Evolutionary conservation across 176 grass and related monocot species (phyloP), one percentile per base, ranked within the genome.

Genomic region (Bromus sterilis): DNA sequence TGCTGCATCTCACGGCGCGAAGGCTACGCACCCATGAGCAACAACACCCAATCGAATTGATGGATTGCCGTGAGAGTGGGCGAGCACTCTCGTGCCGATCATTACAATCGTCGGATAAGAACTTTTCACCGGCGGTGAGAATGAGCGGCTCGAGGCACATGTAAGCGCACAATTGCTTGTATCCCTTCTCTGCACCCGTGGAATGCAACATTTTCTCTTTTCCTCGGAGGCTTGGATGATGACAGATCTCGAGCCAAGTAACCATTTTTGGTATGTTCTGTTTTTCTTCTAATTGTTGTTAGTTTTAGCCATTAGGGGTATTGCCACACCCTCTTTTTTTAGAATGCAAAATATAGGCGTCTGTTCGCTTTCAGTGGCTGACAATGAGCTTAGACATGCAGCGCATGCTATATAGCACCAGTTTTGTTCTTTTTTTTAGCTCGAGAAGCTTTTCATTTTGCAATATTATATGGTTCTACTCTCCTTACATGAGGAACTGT

Each of bases 61-160:
- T 8, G 61, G 87, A 81, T 85, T 82, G 82, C 75, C 82, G 82
- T 63, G 70, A 89, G 87, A 81, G 87, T 77, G 87, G 55, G 13
- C 13, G 31, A 89, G 77, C n/a, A n/a, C n/a, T n/a, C n/a, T n/a
- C n/a, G n/a, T n/a, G n/a, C n/a, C n/a, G n/a, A n/a, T n/a, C n/a
- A 69, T 37, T 63, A 32, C 15, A 35, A 29, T 36, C 14, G 33
- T 5, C 9, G 16, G 13, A 53, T 40, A 21, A 13, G 18, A 67
- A 71, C n/a, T 71, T 40, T 71, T 31, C 32, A 10, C 63, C 32
- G 36, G 30, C n/a, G 33, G 30, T 59, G 80, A 21, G n/a, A n/a
- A n/a, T 16, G 16, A 66, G 32, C 63, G 31, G 64, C 33, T 11
- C 16, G 64, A 37, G 8, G 64, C 33, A 64, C 31, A 65, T 14